Evolutionary conservation across 2,329 filamentous ascomycete genomes (phyloP).

Genomic region (Colletotrichum musae): DNA sequence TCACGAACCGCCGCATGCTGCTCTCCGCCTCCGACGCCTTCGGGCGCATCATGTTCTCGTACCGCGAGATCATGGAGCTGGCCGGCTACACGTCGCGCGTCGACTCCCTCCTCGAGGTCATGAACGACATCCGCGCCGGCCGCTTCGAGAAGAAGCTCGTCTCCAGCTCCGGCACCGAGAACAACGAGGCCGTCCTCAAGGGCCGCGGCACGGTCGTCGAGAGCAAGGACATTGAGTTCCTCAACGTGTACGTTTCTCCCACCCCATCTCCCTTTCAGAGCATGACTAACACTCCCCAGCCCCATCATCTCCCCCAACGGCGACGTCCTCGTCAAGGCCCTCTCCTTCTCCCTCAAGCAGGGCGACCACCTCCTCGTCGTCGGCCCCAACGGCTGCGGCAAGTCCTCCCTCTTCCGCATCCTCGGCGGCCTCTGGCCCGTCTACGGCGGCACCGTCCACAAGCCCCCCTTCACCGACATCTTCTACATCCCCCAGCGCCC

Average conservation of each 20-base stretch:
- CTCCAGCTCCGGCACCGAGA: slow-evolving; percentile 85
- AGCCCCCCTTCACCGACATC: slow-evolving; percentile 92
- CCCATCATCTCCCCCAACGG: slow-evolving; percentile 98
- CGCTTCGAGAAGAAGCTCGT: slow-evolving; percentile 98
- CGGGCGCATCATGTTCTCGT: slow-evolving; percentile 96
- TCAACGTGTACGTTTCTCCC: slow-evolving; percentile 74
- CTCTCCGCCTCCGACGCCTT: slow-evolving; percentile 96
- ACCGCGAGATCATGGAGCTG: slow-evolving; percentile 96
- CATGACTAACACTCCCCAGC: slow-evolving; percentile 48
- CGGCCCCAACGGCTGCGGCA: slow-evolving; percentile 96
- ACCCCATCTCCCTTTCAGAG: neutral
- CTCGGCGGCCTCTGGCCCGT: slow-evolving; percentile 97
- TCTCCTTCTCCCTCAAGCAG: slow-evolving; percentile 89
- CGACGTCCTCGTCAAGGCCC: slow-evolving; percentile 86
- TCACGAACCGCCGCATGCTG: slow-evolving; percentile 93
- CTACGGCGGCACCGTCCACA: slow-evolving; percentile 93
- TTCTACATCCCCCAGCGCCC: slow-evolving; percentile 98
- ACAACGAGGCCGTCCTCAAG: slow-evolving; percentile 85
- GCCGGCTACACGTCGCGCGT: slow-evolving; percentile 96
- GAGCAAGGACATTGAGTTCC: slow-evolving; percentile 87
- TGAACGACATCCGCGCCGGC: slow-evolving; percentile 91
- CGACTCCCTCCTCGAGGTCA: slow-evolving; percentile 89
- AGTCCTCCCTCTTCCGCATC: slow-evolving; percentile 96
- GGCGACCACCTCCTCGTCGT: slow-evolving; percentile 95
- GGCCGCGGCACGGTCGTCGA: slow-evolving; percentile 87